A percentile compares a stretch with the other conserved stretches of the same genome.
Conservation (phyloP, 2,329 filamentous ascomycete genomes). For the Colletotrichum sp. region DNA sequence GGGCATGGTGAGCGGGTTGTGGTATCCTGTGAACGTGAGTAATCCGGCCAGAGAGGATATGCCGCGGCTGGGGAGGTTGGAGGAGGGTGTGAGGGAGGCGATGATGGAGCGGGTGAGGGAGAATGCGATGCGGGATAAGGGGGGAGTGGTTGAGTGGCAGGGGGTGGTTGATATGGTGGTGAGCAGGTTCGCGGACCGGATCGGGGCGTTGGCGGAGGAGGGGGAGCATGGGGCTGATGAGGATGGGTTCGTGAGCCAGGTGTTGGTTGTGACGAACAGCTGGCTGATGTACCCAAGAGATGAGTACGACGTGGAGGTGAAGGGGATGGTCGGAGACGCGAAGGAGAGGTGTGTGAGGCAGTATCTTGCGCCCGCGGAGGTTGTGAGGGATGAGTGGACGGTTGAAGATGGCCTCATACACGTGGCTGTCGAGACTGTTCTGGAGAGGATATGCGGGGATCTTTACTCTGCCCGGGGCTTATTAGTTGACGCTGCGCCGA, state of each 20-base stretch:
- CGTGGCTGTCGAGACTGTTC: slow-evolving; percentile 45
- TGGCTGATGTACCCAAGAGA: slow-evolving; percentile 46
- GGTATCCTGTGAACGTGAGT: slow-evolving; percentile 55
- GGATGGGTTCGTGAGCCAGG: slow-evolving; percentile 34
- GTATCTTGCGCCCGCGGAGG: slow-evolving; percentile 40
- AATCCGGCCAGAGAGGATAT: slow-evolving; percentile 39
- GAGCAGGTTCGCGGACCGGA: slow-evolving; percentile 61
- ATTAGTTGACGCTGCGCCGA: not conserved
- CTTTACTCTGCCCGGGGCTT: not conserved
- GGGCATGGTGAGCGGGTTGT: slow-evolving; percentile 56
- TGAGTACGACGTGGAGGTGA: not conserved
- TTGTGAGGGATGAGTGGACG: slow-evolving; percentile 33
- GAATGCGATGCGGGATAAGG: slow-evolving; percentile 39
- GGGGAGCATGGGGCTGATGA: slow-evolving; percentile 16
- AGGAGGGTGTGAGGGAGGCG: slow-evolving; percentile 32
- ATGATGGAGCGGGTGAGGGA: slow-evolving; percentile 49
- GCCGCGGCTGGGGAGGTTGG: slow-evolving; percentile 34
- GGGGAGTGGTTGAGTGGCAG: slow-evolving; percentile 66
- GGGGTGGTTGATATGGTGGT: slow-evolving; percentile 69
- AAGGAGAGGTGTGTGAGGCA: slow-evolving; percentile 52
- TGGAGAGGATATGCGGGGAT: slow-evolving; percentile 40
- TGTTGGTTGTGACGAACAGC: slow-evolving; percentile 44
- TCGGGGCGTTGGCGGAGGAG: slow-evolving; percentile 35
- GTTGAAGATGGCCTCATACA: slow-evolving; percentile 50
- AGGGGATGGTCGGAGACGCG: slow-evolving; percentile 39